Evolutionary conservation across 345 rosid genomes (phyloP).

Genomic region (Durio zibethinus): DNA sequence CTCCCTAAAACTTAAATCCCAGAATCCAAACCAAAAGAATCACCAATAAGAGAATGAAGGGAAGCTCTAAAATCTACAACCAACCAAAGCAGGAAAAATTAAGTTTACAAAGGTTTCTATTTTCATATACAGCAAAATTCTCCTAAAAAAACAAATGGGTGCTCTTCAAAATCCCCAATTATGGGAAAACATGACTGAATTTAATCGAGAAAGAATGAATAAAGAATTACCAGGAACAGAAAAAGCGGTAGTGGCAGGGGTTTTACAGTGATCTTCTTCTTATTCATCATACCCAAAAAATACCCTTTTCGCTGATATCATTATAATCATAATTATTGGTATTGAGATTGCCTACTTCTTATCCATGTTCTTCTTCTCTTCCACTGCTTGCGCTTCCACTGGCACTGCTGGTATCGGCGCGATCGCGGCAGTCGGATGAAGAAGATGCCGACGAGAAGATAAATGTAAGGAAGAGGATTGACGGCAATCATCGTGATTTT

Average conservation of each 20-base stretch:
- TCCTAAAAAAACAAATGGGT: background rate
- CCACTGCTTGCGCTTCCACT: slow-evolving; percentile 47
- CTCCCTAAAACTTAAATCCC: background rate
- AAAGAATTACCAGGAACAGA: slow-evolving; percentile 60
- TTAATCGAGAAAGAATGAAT: background rate
- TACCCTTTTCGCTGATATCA: slow-evolving; percentile 1
- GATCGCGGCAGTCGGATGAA: slow-evolving; percentile 34
- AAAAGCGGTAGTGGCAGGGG: slow-evolving; percentile 53
- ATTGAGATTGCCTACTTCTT: slow-evolving; percentile 28
- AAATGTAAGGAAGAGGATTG: too few relatives aligned
- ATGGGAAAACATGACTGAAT: background rate
- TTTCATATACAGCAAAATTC: background rate
- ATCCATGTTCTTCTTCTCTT: slow-evolving; percentile 39
- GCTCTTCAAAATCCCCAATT: background rate
- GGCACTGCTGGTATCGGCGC: slow-evolving; percentile 38
- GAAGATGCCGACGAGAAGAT: slow-evolving; percentile 17
- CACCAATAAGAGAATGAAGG: background rate
- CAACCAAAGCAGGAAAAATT: background rate
- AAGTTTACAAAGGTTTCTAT: background rate
- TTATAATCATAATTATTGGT: slow-evolving; percentile 9
- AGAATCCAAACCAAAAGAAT: background rate
- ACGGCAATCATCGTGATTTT: too few relatives aligned
- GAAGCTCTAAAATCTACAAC: background rate
- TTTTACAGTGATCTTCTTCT: slow-evolving; percentile 72
- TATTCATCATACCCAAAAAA: slow-evolving; percentile 19